Base-by-base conservation (phyloP, 2,329 filamentous ascomycete genomes). In the Chaetomiaceae sp. region DNA sequence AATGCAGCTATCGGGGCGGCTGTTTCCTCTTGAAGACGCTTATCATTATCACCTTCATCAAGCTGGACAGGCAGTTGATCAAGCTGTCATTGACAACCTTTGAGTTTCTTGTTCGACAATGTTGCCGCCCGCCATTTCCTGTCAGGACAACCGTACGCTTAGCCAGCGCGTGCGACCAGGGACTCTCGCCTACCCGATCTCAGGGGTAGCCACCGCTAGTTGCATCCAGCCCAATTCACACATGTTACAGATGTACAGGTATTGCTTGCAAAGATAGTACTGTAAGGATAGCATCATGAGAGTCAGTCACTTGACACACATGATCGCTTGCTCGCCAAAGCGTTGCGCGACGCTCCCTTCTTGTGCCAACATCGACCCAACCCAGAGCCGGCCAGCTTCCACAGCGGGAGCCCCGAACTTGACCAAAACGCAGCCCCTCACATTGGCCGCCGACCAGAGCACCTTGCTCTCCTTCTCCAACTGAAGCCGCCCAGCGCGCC, bases 321-420 rank as follows among this genome's bases (percentile, higher is more conserved):
- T 78, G 47, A 91, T 63, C 4, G 88, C 82, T 58, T 91, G 79
- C 45, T 89, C 83, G 2, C 91, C 91, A 70, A 96, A 96, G 11
- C 78, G 68, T 42, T 69, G 64, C 14, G 75, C 68, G 9, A 95
- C 72, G 52, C 79, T 90, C 1, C 86, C 86, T 63, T 95, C 88
- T 51, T 79, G 75, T 37, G 73, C 67, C 38, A 95, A 68, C 78
- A 96, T 86, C 6, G 73, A 74, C 9, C 81, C 80, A 48, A 97
- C 73, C 88, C 90, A 97, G 38, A 77, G 69, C 55, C 86, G 79
- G 4, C 84, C 89, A 20, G 83, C 84, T 63, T 97, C 89, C 19
- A 95, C 84, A 36, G 83, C 84, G 45, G 74, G 75, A 1, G 90
- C 87, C 1, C 87, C 88, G 63, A 97, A 94, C 64, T 97, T 97